These are phyloP conservation scores for Sclerotinia trifoliorum DNA, from an alignment of 2,329 filamentous ascomycete genomes.

Conservation along the genomic window DNA sequence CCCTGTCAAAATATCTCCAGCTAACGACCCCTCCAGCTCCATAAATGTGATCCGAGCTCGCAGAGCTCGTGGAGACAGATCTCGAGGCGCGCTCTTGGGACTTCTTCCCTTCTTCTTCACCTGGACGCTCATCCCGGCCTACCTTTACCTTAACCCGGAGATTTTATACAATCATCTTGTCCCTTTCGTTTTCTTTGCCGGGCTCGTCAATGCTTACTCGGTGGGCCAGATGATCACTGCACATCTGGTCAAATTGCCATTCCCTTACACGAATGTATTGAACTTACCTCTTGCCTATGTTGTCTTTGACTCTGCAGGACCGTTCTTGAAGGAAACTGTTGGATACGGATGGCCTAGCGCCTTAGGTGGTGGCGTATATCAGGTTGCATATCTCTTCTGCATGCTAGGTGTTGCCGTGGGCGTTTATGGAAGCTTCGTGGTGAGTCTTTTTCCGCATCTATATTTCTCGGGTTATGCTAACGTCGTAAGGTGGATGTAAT, in stretches of 20 bases:
- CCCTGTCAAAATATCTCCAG: conserved; percentile 31
- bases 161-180: conserved; percentile 83
- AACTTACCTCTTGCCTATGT: conserved; percentile 74
- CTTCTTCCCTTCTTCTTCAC: conserved; percentile 76
- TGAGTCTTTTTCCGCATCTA: conserved; percentile 37
- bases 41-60: conserved; percentile 82
- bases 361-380: conserved; percentile 75
- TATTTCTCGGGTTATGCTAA: background rate
- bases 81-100: conserved; percentile 74
- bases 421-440: conserved; percentile 95
- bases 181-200: conserved; percentile 85
- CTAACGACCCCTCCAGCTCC: conserved; percentile 49
- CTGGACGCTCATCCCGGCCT: conserved; percentile 74
- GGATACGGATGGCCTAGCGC: conserved; percentile 71
- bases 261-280: conserved; percentile 89
- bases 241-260: conserved; percentile 81
- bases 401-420: conserved; percentile 82
- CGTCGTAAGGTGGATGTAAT: conserved; percentile 75
- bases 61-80: conserved; percentile 68
- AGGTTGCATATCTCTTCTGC: conserved; percentile 86
- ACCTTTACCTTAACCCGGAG: conserved; percentile 79
- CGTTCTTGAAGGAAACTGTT: conserved; percentile 56
- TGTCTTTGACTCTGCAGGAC: conserved; percentile 77
- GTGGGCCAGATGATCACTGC: conserved; percentile 96
- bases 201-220: conserved; percentile 89